Base-by-base conservation (phyloP, 179 eudicot species). In the Drosera spatulata region DNA sequence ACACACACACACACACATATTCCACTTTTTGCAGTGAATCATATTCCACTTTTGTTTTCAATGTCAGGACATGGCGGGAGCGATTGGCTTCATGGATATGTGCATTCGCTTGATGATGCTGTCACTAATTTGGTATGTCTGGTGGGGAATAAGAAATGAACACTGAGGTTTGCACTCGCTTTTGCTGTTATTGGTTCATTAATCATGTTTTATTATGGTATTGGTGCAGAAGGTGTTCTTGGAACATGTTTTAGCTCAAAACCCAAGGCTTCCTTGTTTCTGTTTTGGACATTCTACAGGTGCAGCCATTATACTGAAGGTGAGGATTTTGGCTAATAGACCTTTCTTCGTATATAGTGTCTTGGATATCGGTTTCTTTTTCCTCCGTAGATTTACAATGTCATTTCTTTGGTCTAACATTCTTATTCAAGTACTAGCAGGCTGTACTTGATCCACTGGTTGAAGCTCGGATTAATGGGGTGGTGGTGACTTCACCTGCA, bases 231-330 rank as follows among this genome's bases (percentile, higher is more conserved):
- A 84, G 82, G 66, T 74, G 51, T 82, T 82, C 58, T 69, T 89
- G 11, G 65, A 61, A 53, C 75, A 66, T n/a, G 77, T 84, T 40
- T 13, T 77, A 58, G 77, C 85, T 55, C 85, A 84, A 64, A 84
- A 86, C 69, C 78, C 85, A 4, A 76, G 76, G 4, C 73, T 89
- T 62, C 91, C 87, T 10, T 84, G 84, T 64, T 89, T 89, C 74
- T 84, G 85, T 79, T 82, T 89, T 71, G 97, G 87, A 58, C 97
- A 89, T 66, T 89, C 95, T 1, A 89, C 95, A 38, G 91, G 97
- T 60, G 97, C 75, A 68, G 93, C 97, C 52, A 87, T 90, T 53
- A 55, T 81, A 39, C 83, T 90, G 49, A 87, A 86, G 84, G 96
- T 88, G 55, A 65, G 62, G 41, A 38, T 54, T 54, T 38, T 54